These are phyloP conservation scores for Beauveria australis DNA, from an alignment of 2,329 filamentous ascomycete genomes.

Conservation along the genomic window DNA sequence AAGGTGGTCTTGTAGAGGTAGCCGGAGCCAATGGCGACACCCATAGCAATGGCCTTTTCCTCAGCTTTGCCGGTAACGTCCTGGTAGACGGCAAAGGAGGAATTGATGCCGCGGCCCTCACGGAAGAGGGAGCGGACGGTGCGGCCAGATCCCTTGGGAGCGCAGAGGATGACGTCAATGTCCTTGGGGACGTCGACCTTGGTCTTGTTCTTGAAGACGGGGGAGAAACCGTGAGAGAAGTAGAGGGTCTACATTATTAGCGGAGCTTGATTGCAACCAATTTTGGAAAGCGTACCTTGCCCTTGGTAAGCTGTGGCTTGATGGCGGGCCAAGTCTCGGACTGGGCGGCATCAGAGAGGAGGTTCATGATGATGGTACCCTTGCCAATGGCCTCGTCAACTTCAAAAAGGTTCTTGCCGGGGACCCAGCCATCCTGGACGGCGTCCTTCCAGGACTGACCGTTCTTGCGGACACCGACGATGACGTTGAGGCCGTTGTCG, in stretches of 20 bases:
- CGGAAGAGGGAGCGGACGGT: conserved; percentile 98
- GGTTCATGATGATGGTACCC: conserved; percentile 97
- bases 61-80: conserved; percentile 96
- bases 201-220: conserved; percentile 99
- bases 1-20: conserved; percentile 99
- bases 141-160: conserved; percentile 97
- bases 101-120: conserved; percentile 99
- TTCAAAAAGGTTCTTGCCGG: conserved; percentile 98
- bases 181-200: conserved; percentile 94
- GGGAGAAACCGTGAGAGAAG: conserved; percentile 99
- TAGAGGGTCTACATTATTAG: conserved; percentile 69
- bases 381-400: conserved; percentile 91
- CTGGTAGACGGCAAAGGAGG: conserved; percentile 95
- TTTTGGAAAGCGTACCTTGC: conserved; percentile 58
- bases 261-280: not conserved
- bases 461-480: conserved; percentile 96
- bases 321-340: conserved; percentile 97
- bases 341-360: conserved; percentile 95
- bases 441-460: conserved; percentile 98
- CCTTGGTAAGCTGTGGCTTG: conserved; percentile 97
- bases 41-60: conserved; percentile 94
- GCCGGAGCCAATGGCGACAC: conserved; percentile 92
- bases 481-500: conserved; percentile 99
- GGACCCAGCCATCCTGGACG: conserved; percentile 92
- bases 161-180: conserved; percentile 98